Percentiles rank a stretch among this genome's conserved stretches.
phyloP scores from a whole-genome alignment of 345 rosid species.

The Pistacia atlantica region DNA sequence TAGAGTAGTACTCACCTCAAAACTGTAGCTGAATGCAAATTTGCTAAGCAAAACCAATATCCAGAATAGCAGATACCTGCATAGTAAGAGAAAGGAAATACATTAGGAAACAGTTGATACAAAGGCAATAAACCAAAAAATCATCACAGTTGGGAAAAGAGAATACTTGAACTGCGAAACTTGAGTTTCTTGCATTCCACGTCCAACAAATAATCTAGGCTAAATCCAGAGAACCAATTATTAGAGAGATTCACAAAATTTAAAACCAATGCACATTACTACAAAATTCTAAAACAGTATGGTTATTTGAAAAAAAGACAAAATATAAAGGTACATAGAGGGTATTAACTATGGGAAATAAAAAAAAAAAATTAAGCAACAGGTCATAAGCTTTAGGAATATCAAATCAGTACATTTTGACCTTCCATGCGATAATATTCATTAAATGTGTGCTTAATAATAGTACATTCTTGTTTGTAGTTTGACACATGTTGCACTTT shows the following conservation, averaged over 20 bases:
- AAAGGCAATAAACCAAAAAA: constrained; percentile 17
- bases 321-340: background rate
- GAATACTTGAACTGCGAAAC: constrained; percentile 81
- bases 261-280: background rate
- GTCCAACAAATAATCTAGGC: constrained; percentile 87
- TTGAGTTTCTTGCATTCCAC: constrained; percentile 98
- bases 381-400: background rate
- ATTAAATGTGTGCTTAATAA: background rate
- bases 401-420: background rate
- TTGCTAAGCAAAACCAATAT: constrained; percentile 73
- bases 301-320: background rate
- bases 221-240: constrained; percentile 35
- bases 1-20: constrained; percentile 62
- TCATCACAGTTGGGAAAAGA: constrained; percentile 23
- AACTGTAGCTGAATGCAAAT: constrained; percentile 76
- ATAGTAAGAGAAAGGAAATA: constrained; percentile 18
- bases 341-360: background rate
- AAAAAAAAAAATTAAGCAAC: background rate
- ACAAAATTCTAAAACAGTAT: background rate
- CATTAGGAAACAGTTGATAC: background rate
- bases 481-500: background rate
- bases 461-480: background rate
- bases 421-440: background rate
- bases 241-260: background rate
- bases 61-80: constrained; percentile 88